These are phyloP conservation scores for Cercophora samala DNA, from an alignment of 495 filamentous ascomycete genomes.

Conservation along the genomic window DNA sequence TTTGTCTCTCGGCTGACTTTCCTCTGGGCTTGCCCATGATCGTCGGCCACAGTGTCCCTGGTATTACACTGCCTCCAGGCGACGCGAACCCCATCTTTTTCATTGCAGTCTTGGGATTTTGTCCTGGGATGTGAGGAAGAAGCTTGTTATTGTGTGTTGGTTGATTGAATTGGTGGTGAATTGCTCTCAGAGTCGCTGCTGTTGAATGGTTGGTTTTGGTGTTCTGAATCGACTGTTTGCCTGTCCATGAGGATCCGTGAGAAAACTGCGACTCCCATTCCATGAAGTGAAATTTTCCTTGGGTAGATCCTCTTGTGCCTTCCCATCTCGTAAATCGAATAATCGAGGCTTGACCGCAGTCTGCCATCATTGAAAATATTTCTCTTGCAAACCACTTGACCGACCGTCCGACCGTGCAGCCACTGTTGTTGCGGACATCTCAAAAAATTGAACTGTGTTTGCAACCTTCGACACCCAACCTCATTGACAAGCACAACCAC, in stretches of 20 bases:
- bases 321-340: neutral
- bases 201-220: neutral
- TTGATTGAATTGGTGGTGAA: neutral
- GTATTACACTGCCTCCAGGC: conserved; percentile 83
- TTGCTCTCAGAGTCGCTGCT: neutral
- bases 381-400: neutral
- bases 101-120: conserved; percentile 19
- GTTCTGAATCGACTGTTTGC: neutral
- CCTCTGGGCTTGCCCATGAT: conserved; percentile 76
- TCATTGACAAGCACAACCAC: neutral
- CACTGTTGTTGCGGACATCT: neutral
- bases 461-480: conserved; percentile 1
- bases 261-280: neutral
- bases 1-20: conserved; percentile 44
- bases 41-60: conserved; percentile 70
- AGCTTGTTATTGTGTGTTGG: neutral
- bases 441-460: neutral
- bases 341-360: neutral
- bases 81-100: conserved; percentile 60
- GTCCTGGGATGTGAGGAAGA: conserved; percentile 23
- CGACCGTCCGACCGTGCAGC: neutral
- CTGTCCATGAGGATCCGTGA: neutral
- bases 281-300: neutral
- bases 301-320: neutral
- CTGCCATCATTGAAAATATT: neutral